phyloP scores from a whole-genome alignment of 345 rosid genomes.

The Noccaea caerulescens region DNA sequence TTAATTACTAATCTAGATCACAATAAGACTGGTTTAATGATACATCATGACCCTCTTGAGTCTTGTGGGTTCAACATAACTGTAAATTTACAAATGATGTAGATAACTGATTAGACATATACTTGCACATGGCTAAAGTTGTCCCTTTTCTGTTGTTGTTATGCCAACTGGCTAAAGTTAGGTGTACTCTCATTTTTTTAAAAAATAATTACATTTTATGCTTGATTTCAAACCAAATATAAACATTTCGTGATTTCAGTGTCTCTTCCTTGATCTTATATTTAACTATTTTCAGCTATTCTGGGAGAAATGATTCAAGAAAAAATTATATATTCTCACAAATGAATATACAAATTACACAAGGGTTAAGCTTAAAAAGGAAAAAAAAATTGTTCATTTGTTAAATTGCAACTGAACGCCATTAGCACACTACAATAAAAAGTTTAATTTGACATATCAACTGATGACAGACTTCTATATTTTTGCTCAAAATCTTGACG shows the following conservation, averaged over 20 bases:
- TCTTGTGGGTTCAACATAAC: neutral
- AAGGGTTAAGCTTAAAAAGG: no score
- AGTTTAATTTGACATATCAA: no score
- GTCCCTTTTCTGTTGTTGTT: slow-evolving; percentile 5
- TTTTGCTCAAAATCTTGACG: no score
- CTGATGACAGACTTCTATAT: no score
- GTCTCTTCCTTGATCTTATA: no score
- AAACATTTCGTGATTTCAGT: neutral
- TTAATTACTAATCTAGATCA: slow-evolving; percentile 10
- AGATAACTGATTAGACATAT: slow-evolving; percentile 26
- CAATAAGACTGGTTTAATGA: slow-evolving; percentile 10
- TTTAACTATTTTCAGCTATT: neutral
- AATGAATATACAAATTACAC: no score
- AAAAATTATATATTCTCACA: no score
- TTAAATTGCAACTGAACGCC: no score
- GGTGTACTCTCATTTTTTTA: slow-evolving; percentile 1
- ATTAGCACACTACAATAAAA: no score
- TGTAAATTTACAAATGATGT: slow-evolving; percentile 12
- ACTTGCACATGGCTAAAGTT: slow-evolving; percentile 41
- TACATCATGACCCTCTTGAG: neutral
- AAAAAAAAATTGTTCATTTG: no score
- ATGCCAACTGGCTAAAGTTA: slow-evolving; percentile 35
- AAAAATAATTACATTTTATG: neutral
- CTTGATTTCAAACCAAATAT: neutral
- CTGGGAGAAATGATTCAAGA: no score